phyloP scores from a whole-genome alignment of 1,284 basidiomycete genomes.

The Wallemia mellicola region DNA sequence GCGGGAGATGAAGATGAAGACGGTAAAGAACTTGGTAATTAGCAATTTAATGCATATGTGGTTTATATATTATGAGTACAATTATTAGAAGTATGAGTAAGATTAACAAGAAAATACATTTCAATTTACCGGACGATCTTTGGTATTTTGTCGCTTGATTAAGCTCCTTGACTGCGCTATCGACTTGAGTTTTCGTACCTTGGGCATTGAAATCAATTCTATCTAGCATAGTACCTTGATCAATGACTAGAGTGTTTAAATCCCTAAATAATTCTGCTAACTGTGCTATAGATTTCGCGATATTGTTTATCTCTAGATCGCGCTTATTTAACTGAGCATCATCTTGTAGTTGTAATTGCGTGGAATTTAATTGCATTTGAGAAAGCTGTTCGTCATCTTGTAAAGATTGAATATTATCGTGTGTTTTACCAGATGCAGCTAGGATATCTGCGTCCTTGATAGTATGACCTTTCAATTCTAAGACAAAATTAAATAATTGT shows the following conservation, averaged over 20 bases:
- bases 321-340: conserved; percentile 8
- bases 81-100: background rate
- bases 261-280: conserved; percentile 92
- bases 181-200: conserved; percentile 48
- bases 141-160: conserved; percentile 39
- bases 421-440: too few species aligned
- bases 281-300: conserved; percentile 67
- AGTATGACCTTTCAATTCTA: too few species aligned
- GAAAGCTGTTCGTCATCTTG: conserved; percentile 4
- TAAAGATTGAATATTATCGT: conserved; percentile 1
- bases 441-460: too few species aligned
- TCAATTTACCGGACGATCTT: background rate
- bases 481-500: too few species aligned
- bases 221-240: conserved; percentile 89
- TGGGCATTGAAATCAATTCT: conserved; percentile 95
- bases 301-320: conserved; percentile 51
- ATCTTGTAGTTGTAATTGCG: conserved; percentile 2
- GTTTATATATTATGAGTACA: background rate
- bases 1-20: background rate
- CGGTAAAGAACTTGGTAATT: background rate
- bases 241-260: conserved; percentile 68
- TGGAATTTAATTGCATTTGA: conserved; percentile 3
- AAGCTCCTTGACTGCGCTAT: conserved; percentile 60
- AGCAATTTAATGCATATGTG: background rate
- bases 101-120: background rate